phyloP scores from a whole-genome alignment of 495 filamentous ascomycete genomes.

The Penicillium flavigenum region DNA sequence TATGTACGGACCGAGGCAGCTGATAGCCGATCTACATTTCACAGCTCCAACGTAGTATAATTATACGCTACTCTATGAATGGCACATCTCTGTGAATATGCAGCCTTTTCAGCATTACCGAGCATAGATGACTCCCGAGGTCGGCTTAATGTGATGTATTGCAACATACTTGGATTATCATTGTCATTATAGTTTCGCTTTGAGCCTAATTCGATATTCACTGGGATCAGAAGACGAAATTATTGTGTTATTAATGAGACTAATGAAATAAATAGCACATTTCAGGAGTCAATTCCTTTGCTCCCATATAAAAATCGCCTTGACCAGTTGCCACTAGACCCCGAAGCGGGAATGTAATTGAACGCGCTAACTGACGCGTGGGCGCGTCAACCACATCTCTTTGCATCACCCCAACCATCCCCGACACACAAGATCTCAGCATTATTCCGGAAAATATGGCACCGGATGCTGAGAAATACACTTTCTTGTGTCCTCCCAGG shows the following conservation, averaged over 20 bases:
- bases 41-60: neutral
- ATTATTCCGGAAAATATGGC: constrained; percentile 27
- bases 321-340: constrained; percentile 5
- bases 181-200: neutral
- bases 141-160: neutral
- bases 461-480: constrained; percentile 25
- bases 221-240: neutral
- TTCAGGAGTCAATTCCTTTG: neutral
- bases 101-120: neutral
- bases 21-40: constrained; percentile 5
- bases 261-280: neutral
- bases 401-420: constrained; percentile 13
- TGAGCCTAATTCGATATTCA: neutral
- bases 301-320: neutral
- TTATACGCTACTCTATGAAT: neutral
- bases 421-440: constrained; percentile 8
- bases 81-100: neutral
- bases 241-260: neutral
- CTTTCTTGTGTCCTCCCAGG: constrained; percentile 42
- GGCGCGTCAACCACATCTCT: constrained; percentile 19
- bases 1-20: constrained; percentile 28
- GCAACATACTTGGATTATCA: neutral
- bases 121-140: neutral
- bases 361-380: constrained; percentile 29
- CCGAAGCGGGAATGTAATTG: constrained; percentile 34